These are phyloP conservation scores for Leptographium galeiforme DNA, from an alignment of 2,329 filamentous ascomycete genomes.

Conservation along the genomic window DNA sequence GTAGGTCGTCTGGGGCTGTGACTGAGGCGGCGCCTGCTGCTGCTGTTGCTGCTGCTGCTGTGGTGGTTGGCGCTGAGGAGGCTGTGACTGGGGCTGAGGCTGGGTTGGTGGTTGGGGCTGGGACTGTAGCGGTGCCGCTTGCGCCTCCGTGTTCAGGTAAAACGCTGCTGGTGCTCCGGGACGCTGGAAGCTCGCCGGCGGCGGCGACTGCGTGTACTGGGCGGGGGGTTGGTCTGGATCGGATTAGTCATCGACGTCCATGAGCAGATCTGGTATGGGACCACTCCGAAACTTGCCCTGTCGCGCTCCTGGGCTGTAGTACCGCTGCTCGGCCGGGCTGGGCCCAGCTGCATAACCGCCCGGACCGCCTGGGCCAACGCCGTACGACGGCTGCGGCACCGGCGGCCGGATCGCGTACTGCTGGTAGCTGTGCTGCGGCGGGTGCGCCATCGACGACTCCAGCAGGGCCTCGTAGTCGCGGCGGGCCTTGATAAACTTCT, in stretches of 20 bases:
- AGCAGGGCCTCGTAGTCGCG: constrained; percentile 93
- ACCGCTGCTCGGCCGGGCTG: constrained; percentile 39
- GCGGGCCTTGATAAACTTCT: constrained; percentile 98
- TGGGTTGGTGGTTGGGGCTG: background rate
- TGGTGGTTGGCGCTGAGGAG: background rate
- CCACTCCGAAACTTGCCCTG: constrained; percentile 10
- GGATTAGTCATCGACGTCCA: background rate
- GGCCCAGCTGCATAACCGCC: background rate
- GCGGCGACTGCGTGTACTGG: constrained; percentile 34
- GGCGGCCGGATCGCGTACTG: constrained; percentile 46
- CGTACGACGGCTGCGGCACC: constrained; percentile 31
- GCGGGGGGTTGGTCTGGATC: constrained; percentile 21
- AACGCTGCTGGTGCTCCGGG: constrained; percentile 49
- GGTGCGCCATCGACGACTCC: constrained; percentile 91
- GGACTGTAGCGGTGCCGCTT: constrained; percentile 21
- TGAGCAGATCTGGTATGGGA: background rate
- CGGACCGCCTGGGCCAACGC: constrained; percentile 15
- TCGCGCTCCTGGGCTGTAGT: constrained; percentile 48
- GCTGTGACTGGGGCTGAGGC: background rate
- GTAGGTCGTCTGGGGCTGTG: constrained; percentile 1
- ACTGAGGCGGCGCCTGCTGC: background rate
- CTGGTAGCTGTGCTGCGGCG: constrained; percentile 66
- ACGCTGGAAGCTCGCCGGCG: constrained; percentile 39
- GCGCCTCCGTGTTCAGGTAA: constrained; percentile 51
- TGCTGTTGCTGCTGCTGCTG: background rate